phyloP scores from a whole-genome alignment of 2,329 filamentous ascomycete species.

The Thelonectria rubi region DNA sequence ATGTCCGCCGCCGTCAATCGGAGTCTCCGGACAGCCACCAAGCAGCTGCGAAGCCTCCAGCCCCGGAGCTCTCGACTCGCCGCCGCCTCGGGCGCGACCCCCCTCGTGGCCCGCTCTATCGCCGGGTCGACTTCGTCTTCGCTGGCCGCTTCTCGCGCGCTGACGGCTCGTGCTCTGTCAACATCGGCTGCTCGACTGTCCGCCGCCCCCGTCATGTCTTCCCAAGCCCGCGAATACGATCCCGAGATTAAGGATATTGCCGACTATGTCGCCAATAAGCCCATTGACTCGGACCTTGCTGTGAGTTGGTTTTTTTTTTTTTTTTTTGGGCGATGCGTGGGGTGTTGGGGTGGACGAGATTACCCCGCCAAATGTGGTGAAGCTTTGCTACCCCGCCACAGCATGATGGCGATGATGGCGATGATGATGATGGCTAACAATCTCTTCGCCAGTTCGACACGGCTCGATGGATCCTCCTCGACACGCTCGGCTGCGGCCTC shows the following conservation, averaged over 20 bases:
- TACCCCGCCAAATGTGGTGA: slow-evolving; percentile 17
- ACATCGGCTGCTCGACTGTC: slow-evolving; percentile 59
- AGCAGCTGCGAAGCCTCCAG: slow-evolving; percentile 59
- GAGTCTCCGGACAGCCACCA: slow-evolving; percentile 63
- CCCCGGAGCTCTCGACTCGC: slow-evolving; percentile 49
- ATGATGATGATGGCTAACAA: slow-evolving; percentile 20
- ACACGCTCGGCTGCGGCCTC: slow-evolving; percentile 95
- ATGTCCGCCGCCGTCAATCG: slow-evolving; percentile 66
- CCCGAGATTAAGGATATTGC: slow-evolving; percentile 96
- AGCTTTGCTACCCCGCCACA: slow-evolving; percentile 24
- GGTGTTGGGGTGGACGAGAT: neutral
- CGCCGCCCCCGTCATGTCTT: slow-evolving; percentile 60
- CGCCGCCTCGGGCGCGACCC: slow-evolving; percentile 43
- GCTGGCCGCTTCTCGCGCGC: slow-evolving; percentile 48
- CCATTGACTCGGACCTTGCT: slow-evolving; percentile 90
- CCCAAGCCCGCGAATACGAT: slow-evolving; percentile 74
- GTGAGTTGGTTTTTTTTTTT: slow-evolving; percentile 63
- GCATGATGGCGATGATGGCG: neutral
- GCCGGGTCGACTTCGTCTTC: slow-evolving; percentile 46
- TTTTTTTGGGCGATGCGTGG: neutral
- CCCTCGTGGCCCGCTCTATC: slow-evolving; percentile 48
- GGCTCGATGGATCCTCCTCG: slow-evolving; percentile 94
- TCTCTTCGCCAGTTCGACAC: slow-evolving; percentile 79
- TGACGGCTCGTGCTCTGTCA: slow-evolving; percentile 55
- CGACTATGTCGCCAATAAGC: slow-evolving; percentile 90